Evolutionary conservation across 352 stramenopile genomes (phyloP).

Genomic region (Elongisporangium undulatum): DNA sequence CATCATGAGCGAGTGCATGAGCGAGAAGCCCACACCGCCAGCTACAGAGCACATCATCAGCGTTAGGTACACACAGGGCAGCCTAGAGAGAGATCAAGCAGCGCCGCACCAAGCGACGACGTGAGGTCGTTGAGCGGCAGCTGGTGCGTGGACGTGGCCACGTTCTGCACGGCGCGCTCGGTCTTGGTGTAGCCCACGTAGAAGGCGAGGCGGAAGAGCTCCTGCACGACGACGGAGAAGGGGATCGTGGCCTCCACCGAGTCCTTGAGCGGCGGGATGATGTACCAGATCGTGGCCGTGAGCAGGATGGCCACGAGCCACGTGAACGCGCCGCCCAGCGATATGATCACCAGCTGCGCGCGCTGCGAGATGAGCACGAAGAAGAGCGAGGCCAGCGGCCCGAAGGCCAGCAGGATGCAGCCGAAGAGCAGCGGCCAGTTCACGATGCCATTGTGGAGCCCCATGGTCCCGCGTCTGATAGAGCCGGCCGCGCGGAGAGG

Average conservation of each 20-base stretch:
- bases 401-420: constrained; percentile 77
- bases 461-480: constrained; percentile 30
- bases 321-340: constrained; percentile 74
- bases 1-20: constrained; percentile 86
- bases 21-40: constrained; percentile 68
- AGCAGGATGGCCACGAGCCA: constrained; percentile 82
- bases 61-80: not conserved
- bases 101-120: constrained; percentile 49
- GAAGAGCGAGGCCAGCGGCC: constrained; percentile 68
- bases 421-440: constrained; percentile 87
- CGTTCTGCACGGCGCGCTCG: constrained; percentile 65
- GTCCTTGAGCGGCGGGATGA: constrained; percentile 69
- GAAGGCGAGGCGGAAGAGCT: constrained; percentile 63
- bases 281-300: constrained; percentile 65
- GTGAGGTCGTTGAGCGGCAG: constrained; percentile 84
- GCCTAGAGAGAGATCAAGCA: not conserved
- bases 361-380: constrained; percentile 75
- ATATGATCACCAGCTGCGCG: constrained; percentile 81
- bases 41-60: constrained; percentile 19
- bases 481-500: not conserved
- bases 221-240: constrained; percentile 65
- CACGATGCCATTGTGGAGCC: constrained; percentile 57
- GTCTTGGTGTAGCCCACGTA: constrained; percentile 77
- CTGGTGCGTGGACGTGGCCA: constrained; percentile 72
- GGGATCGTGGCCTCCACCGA: constrained; percentile 74